Evolutionary conservation across 305 asterid genomes (phyloP).

Genomic region (Euphrasia arctica): DNA sequence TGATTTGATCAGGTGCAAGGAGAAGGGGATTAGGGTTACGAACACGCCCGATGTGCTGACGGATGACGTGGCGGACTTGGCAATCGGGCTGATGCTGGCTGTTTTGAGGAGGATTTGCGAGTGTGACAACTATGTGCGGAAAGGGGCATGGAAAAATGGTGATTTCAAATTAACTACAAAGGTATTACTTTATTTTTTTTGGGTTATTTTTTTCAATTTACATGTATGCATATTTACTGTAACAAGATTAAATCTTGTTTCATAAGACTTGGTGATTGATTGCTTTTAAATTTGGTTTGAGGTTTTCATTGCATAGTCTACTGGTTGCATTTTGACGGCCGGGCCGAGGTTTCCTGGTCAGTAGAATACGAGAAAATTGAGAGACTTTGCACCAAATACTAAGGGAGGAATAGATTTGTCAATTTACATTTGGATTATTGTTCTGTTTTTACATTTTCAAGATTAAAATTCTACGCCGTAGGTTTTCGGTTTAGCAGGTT

Average conservation of each 20-base stretch:
- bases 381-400: neutral
- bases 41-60: constrained; percentile 76
- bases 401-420: neutral
- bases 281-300: neutral
- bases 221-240: too few species aligned
- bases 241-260: too few species aligned
- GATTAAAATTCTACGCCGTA: neutral
- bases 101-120: constrained; percentile 52
- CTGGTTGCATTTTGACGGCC: too few species aligned
- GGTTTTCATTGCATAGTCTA: neutral
- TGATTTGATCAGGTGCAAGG: constrained; percentile 57
- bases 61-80: constrained; percentile 68
- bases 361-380: neutral
- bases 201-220: neutral
- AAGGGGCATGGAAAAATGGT: constrained; percentile 51
- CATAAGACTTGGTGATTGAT: too few species aligned
- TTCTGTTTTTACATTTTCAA: neutral
- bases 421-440: neutral
- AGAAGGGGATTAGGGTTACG: constrained; percentile 65
- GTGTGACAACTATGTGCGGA: constrained; percentile 56
- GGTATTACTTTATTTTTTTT: too few species aligned
- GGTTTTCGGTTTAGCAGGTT: constrained; percentile 6
- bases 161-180: constrained; percentile 57
- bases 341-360: too few species aligned
- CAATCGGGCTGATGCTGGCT: constrained; percentile 59